Conservation (phyloP, 2,329 filamentous ascomycete genomes). For the Cadophora sp. region DNA sequence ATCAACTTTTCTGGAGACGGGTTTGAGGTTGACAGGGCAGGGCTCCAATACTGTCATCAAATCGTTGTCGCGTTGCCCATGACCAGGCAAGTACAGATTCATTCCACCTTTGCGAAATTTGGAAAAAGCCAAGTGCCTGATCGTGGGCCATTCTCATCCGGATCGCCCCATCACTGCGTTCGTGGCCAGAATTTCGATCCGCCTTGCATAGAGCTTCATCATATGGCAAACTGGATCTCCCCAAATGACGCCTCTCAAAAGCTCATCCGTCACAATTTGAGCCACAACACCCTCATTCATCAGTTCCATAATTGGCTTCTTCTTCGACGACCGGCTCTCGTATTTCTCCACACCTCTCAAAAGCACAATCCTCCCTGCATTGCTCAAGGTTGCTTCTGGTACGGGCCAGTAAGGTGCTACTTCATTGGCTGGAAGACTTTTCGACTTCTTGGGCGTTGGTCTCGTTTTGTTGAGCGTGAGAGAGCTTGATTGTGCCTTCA, state of each 20-base stretch:
- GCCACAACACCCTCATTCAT: conserved; percentile 70
- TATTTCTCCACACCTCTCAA: conserved; percentile 59
- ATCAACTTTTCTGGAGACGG: no score
- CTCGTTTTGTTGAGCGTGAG: conserved; percentile 34
- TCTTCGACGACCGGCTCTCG: conserved; percentile 50
- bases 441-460: conserved; percentile 35
- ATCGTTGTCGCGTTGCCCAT: no score
- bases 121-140: no score
- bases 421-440: conserved; percentile 32
- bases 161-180: conserved; percentile 62
- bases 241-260: conserved; percentile 75
- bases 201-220: conserved; percentile 77
- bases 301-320: conserved; percentile 55
- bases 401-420: conserved; percentile 65
- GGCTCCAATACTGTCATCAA: no score
- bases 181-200: conserved; percentile 75
- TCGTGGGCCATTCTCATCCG: no score
- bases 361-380: conserved; percentile 73
- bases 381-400: conserved; percentile 70
- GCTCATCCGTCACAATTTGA: conserved; percentile 69
- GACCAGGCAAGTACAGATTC: no score
- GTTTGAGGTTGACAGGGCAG: no score
- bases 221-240: conserved; percentile 82
- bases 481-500: conserved; percentile 36
- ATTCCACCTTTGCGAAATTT: no score